Conservation (phyloP, 2,329 filamentous ascomycete genomes). For the Aspergillus terreus region DNA sequence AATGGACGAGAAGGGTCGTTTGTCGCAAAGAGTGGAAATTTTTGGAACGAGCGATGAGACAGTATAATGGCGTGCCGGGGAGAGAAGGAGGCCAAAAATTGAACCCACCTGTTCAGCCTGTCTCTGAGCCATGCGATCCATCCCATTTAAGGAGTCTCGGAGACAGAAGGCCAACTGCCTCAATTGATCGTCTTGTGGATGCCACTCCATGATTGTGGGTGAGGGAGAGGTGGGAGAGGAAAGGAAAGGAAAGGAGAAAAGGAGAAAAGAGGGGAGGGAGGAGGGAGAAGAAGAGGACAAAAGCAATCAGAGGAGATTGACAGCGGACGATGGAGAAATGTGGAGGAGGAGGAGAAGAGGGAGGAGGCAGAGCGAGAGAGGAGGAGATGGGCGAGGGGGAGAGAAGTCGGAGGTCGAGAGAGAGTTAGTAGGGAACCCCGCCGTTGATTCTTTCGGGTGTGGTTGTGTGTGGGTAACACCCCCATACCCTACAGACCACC, state of each 20-base stretch:
- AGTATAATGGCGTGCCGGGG: not conserved
- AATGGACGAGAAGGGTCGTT: not conserved
- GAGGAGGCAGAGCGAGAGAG: not conserved
- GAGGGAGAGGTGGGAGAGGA: constrained; percentile 6
- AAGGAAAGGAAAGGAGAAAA: constrained; percentile 8
- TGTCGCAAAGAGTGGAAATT: not conserved
- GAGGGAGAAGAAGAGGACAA: constrained; percentile 2
- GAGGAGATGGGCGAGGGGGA: not conserved
- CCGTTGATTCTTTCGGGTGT: not conserved
- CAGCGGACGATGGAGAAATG: not conserved
- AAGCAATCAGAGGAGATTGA: too few relatives aligned
- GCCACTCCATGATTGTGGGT: constrained; percentile 71
- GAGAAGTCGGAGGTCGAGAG: not conserved
- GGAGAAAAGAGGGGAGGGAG: constrained; percentile 2
- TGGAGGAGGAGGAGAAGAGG: not conserved
- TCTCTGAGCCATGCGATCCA: constrained; percentile 75
- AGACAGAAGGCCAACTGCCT: constrained; percentile 84
- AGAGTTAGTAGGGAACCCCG: not conserved
- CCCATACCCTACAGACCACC: too few relatives aligned
- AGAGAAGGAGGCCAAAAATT: not conserved
- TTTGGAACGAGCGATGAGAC: constrained; percentile 2
- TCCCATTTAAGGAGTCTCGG: constrained; percentile 84
- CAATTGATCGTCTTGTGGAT: constrained; percentile 82
- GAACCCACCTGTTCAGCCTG: constrained; percentile 78
- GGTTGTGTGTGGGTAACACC: not conserved